Evolutionary conservation across 352 stramenopile genomes (phyloP), one percentile per base, ranked within the genome.

Genomic region (Plasmopara muralis): DNA sequence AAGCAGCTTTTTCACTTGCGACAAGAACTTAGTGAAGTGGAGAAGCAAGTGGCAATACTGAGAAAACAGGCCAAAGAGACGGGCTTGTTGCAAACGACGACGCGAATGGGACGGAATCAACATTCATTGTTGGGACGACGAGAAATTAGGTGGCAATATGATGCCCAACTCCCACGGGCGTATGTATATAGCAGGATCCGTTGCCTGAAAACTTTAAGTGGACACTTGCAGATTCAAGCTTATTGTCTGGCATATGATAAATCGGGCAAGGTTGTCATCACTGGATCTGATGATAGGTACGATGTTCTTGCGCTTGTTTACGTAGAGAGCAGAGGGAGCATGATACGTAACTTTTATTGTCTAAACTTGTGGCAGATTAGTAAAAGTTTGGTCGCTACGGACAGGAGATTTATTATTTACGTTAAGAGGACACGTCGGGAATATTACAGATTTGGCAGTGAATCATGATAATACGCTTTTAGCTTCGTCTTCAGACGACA

Each of bases 201-300:
- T 0, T 67, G 77, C 2, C 60, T 94, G 31, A 94, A 94, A 59
- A 92, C 83, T 7, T 54, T 98, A 8, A 98, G 91, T 56, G 85
- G 92, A 9, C 95, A 98, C 63, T 66, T 98, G 45, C 72, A 88
- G 47, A 97, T 97, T 54, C 89, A 93, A 18, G 82, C 97, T 9
- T 99, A 98, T 60, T 98, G 93, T 64, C 72, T 98, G 41, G 92
- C 87, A 40, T 98, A 98, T 63, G 96, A 99, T 79, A 89, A 86
- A 53, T 90, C 77, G 14, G 93, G 95, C 31, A 85, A 95, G 48
- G 97, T 97, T 55, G 94, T 98, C 48, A 93, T 99, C 51, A 98
- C 96, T 0, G 96, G 96, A 39, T 93, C 95, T 0, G 96, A 99
- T 66, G 96, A 99, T 64, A 79, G 81, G 74, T 90, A 70, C 30